Conservation (phyloP, 495 filamentous ascomycete species). For the Letharia columbiana region DNA sequence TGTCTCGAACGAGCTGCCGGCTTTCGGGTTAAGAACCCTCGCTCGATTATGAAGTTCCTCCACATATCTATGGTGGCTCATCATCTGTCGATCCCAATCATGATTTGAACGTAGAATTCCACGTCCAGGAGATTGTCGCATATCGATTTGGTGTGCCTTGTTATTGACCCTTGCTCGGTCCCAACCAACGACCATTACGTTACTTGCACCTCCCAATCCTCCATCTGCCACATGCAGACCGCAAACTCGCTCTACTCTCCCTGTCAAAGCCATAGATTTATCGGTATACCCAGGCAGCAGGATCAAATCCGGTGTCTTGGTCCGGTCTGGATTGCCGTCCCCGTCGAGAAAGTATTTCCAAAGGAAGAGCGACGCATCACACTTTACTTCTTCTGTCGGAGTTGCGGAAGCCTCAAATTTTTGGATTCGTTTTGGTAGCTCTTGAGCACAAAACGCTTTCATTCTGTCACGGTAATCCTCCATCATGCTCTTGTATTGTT, state of each 20-base stretch:
- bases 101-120: background rate
- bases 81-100: background rate
- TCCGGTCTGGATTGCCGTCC: constrained; percentile 6
- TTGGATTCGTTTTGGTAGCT: background rate
- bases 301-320: constrained; percentile 3
- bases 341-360: constrained; percentile 9
- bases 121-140: background rate
- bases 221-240: constrained; percentile 6
- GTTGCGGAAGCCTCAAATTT: background rate
- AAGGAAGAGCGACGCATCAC: constrained; percentile 9
- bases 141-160: constrained; percentile 2
- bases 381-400: background rate
- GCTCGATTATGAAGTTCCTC: too few relatives aligned
- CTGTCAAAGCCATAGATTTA: background rate
- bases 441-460: background rate
- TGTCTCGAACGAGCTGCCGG: background rate
- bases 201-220: background rate
- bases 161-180: constrained; percentile 5
- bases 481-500: background rate
- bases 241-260: background rate
- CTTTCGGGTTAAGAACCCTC: background rate
- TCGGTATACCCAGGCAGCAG: constrained; percentile 2
- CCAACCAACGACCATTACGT: constrained; percentile 5
- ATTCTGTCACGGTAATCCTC: background rate
- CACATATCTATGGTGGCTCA: background rate